Evolutionary conservation across 768 basidiomycete genomes (phyloP).

Genomic region (Fistulinella prunicolor): DNA sequence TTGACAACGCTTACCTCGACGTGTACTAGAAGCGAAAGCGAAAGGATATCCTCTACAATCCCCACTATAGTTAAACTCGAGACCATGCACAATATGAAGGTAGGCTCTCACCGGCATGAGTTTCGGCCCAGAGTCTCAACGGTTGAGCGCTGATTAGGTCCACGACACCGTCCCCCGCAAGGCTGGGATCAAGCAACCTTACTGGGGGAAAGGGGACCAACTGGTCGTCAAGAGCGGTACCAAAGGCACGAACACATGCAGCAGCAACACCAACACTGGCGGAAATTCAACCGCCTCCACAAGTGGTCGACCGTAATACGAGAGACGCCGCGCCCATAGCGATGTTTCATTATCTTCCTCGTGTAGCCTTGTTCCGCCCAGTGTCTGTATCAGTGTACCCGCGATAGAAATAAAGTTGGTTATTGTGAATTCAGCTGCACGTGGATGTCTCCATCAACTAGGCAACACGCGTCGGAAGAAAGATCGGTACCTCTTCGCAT

Average conservation of each 20-base stretch:
- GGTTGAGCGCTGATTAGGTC: constrained; percentile 10
- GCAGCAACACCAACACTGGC: not conserved
- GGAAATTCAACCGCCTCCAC: too few relatives aligned
- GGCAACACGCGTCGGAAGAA: not conserved
- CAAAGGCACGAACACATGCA: not conserved
- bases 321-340: too few relatives aligned
- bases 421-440: not conserved
- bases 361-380: constrained; percentile 6
- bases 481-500: not conserved
- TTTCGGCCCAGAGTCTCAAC: not conserved
- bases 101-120: too few relatives aligned
- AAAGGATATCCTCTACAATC: not conserved
- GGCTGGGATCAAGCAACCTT: constrained; percentile 13
- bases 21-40: constrained; percentile 4
- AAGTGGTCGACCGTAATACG: too few relatives aligned
- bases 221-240: not conserved
- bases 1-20: not conserved
- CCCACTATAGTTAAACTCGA: not conserved
- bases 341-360: not conserved
- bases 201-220: not conserved
- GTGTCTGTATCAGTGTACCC: constrained; percentile 3
- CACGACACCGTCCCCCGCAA: not conserved
- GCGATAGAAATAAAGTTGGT: not conserved
- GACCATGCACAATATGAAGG: not conserved
- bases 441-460: not conserved